phyloP scores from a whole-genome alignment of 2,329 filamentous ascomycete species.

The Lachnellula arida region DNA sequence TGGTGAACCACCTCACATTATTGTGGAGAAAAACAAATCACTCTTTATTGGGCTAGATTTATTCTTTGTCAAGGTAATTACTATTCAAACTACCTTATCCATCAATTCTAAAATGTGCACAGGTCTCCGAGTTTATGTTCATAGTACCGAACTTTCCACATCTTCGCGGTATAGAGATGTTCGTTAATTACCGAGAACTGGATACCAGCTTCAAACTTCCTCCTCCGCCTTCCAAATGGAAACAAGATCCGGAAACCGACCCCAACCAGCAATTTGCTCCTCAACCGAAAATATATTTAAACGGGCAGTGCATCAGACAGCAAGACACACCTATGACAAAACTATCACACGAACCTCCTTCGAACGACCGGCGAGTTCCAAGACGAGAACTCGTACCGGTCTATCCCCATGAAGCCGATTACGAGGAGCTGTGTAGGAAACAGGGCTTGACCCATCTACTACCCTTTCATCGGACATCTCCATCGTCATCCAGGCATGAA shows the following conservation, averaged over 20 bases:
- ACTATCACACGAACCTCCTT: constrained; percentile 46
- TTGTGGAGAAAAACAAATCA: constrained; percentile 19
- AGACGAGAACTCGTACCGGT: constrained; percentile 48
- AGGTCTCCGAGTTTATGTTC: constrained; percentile 60
- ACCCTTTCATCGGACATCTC: constrained; percentile 10
- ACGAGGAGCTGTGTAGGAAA: constrained; percentile 48
- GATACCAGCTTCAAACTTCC: constrained; percentile 12
- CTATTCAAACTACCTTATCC: constrained; percentile 4
- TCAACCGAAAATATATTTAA: constrained; percentile 53
- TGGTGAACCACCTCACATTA: constrained; percentile 11
- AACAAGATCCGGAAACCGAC: constrained; percentile 50
- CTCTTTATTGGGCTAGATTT: constrained; percentile 51
- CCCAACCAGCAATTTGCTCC: constrained; percentile 52
- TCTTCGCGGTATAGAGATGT: constrained; percentile 50
- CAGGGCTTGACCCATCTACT: constrained; percentile 54
- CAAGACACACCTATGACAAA: constrained; percentile 43
- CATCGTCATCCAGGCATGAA: constrained; percentile 1
- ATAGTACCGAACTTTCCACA: constrained; percentile 54
- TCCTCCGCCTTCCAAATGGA: constrained; percentile 45
- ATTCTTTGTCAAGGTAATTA: constrained; percentile 61
- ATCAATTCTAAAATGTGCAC: constrained; percentile 15
- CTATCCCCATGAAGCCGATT: constrained; percentile 52
- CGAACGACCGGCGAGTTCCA: constrained; percentile 51
- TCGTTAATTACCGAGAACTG: constrained; percentile 54
- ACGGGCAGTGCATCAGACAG: constrained; percentile 51